Evolutionary conservation across 257 asterid genomes (phyloP).

Genomic region (Nemophila menziesii): DNA sequence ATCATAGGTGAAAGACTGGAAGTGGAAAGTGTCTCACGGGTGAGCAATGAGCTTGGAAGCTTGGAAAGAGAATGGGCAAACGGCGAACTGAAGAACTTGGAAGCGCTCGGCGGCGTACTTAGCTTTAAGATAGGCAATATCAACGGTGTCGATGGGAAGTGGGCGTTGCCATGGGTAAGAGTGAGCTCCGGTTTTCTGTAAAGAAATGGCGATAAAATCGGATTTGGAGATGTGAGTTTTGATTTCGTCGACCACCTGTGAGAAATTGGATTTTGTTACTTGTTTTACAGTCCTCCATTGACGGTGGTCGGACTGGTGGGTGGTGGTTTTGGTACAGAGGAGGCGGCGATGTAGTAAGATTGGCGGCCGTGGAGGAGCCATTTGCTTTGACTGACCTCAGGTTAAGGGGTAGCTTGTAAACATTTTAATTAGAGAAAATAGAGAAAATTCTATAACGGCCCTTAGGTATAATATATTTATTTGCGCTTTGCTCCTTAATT

Average conservation of each 20-base stretch:
- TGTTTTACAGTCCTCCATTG: conserved; percentile 46
- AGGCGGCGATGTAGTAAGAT: conserved; percentile 46
- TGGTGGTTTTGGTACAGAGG: conserved; percentile 30
- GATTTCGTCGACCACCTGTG: conserved; percentile 38
- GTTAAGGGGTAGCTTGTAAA: too few species aligned
- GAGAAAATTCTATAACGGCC: too few species aligned
- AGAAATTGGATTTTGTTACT: conserved; percentile 56
- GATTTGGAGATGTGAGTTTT: conserved; percentile 29
- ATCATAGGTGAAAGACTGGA: background rate
- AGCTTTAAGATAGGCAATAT: conserved; percentile 59
- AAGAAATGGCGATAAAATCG: conserved; percentile 38
- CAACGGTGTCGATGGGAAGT: conserved; percentile 67
- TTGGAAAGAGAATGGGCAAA: conserved; percentile 67
- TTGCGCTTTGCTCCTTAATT: too few species aligned
- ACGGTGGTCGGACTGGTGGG: conserved; percentile 12
- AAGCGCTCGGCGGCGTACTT: conserved; percentile 60
- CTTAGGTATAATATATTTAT: too few species aligned
- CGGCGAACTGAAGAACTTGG: conserved; percentile 77
- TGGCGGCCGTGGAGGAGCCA: conserved; percentile 3
- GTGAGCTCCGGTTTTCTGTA: conserved; percentile 66
- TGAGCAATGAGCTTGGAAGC: conserved; percentile 56
- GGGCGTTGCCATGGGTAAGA: conserved; percentile 68
- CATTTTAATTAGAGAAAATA: too few species aligned
- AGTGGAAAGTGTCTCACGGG: conserved; percentile 37
- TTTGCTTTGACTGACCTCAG: too few species aligned